Percentiles rank a stretch among this genome's conserved stretches.
phyloP scores from a whole-genome alignment of 176 grass and related monocot genomes.

The Carex myosuroides region DNA sequence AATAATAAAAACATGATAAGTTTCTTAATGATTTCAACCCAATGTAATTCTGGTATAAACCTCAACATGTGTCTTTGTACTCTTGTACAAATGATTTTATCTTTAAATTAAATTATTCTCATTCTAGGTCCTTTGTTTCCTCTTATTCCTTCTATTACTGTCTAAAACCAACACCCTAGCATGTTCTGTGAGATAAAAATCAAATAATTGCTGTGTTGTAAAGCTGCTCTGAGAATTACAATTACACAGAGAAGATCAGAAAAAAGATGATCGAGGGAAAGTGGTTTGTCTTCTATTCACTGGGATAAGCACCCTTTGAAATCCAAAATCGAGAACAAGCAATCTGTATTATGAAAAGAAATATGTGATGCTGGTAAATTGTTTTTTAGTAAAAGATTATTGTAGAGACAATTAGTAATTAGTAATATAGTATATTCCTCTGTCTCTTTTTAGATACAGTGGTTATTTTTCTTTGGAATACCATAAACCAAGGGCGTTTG shows the following conservation, averaged over 20 bases:
- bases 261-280: neutral
- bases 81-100: neutral
- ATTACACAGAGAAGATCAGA: neutral
- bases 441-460: neutral
- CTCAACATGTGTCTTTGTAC: neutral
- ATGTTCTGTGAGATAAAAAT: neutral
- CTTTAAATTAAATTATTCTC: neutral
- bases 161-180: neutral
- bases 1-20: too few species aligned
- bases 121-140: neutral
- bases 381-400: neutral
- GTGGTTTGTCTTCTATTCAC: neutral
- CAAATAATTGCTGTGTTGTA: neutral
- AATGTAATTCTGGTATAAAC: neutral
- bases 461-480: neutral
- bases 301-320: too few species aligned
- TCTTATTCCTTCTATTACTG: neutral
- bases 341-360: neutral
- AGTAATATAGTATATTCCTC: neutral
- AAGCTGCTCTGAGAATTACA: neutral
- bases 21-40: too few species aligned
- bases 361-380: neutral
- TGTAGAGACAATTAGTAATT: neutral
- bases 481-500: neutral
- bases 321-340: neutral